phyloP scores from a whole-genome alignment of 176 grass and related monocot species.

The Musa itinerans region DNA sequence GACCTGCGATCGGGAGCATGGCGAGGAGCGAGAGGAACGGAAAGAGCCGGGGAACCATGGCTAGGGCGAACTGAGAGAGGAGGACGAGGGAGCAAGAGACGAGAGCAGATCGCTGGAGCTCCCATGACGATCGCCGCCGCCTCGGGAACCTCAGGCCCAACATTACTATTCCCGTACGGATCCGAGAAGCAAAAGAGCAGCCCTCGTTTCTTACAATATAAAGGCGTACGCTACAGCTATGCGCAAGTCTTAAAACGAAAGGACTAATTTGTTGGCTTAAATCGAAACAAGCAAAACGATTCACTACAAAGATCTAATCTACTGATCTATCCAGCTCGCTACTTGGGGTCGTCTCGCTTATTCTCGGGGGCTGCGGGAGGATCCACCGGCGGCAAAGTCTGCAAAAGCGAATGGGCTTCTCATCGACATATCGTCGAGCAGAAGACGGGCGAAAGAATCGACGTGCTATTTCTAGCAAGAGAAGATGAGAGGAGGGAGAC shows the following conservation, averaged over 20 bases:
- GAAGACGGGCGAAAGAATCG: not conserved
- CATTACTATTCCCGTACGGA: slow-evolving; percentile 18
- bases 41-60: slow-evolving; percentile 66
- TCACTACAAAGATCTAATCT: not conserved
- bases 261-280: too few species aligned
- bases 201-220: not conserved
- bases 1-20: slow-evolving; percentile 86
- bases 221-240: not conserved
- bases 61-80: slow-evolving; percentile 70
- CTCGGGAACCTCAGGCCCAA: slow-evolving; percentile 50
- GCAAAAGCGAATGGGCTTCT: not conserved
- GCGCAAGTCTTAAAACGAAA: not conserved
- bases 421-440: slow-evolving; percentile 7
- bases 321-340: not conserved
- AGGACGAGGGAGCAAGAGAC: slow-evolving; percentile 57
- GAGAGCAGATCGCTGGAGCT: slow-evolving; percentile 55
- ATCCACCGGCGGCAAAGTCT: slow-evolving; percentile 7
- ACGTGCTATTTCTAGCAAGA: not conserved
- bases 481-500: not conserved
- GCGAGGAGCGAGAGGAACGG: slow-evolving; percentile 60
- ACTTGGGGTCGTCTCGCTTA: not conserved
- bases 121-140: slow-evolving; percentile 48
- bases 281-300: not conserved
- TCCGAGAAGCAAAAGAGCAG: not conserved
- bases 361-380: not conserved